Percentiles rank a stretch among this genome's conserved stretches.
Evolutionary conservation across 345 rosid species (phyloP).

Genomic region (Balakata baccata): DNA sequence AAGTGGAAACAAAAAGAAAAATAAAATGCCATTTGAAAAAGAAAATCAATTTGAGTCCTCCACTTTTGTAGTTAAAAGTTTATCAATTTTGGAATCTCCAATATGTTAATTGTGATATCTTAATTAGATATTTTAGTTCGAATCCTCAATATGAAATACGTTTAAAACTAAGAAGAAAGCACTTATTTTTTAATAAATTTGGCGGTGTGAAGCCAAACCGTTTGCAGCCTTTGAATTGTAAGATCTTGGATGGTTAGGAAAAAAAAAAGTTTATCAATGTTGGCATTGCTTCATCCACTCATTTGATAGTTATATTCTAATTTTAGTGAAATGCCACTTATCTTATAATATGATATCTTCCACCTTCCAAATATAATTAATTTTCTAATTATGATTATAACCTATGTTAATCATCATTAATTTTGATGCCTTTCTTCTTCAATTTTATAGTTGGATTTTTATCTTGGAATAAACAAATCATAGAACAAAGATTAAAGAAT

Average conservation of each 20-base stretch:
- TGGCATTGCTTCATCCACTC: conserved; percentile 15
- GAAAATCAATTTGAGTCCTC: conserved; percentile 5
- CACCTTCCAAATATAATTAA: not conserved
- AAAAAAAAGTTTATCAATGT: not conserved
- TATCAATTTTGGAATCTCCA: not conserved
- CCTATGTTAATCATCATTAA: not conserved
- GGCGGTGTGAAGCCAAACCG: no score
- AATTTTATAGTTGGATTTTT: no score
- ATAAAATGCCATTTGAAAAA: not conserved
- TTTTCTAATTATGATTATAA: not conserved
- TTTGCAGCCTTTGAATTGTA: no score
- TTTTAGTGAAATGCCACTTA: not conserved
- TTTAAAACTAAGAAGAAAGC: no score
- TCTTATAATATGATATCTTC: not conserved
- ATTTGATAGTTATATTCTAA: not conserved
- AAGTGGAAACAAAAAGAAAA: not conserved
- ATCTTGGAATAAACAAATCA: no score
- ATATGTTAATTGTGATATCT: no score
- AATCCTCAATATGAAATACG: no score
- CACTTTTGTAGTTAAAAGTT: conserved; percentile 1
- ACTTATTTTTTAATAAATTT: no score
- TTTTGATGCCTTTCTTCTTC: no score
- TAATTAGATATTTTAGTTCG: no score
- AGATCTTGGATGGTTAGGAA: no score
- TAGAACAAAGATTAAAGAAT: no score